Conservation (phyloP, 768 basidiomycete species). For the Cubamyces sp. region DNA sequence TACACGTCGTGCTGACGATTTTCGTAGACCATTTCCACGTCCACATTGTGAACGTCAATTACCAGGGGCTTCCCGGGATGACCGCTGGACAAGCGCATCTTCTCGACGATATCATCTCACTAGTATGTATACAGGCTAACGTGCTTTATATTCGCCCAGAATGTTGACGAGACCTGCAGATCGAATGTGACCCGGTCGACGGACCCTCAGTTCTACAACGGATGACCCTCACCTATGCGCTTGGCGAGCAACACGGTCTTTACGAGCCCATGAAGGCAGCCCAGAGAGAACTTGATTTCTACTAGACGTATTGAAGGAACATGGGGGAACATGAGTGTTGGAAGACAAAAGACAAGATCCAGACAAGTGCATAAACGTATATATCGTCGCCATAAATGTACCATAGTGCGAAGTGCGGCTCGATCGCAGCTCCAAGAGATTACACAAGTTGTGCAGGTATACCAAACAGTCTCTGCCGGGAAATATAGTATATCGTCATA, state of each 20-base stretch:
- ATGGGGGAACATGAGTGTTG: background rate
- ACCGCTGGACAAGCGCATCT: constrained; percentile 90
- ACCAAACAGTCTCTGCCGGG: background rate
- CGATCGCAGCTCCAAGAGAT: constrained; percentile 1
- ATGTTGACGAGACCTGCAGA: constrained; percentile 40
- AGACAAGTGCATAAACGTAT: constrained; percentile 4
- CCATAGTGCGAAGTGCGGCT: constrained; percentile 11
- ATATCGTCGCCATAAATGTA: constrained; percentile 18
- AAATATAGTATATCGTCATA: constrained; percentile 15
- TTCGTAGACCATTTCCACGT: constrained; percentile 89
- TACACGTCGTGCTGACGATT: background rate
- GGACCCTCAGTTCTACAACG: constrained; percentile 61
- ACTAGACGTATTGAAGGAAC: background rate
- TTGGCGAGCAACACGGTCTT: constrained; percentile 83
- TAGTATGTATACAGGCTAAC: constrained; percentile 50
- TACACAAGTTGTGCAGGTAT: constrained; percentile 10
- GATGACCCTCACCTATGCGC: constrained; percentile 79
- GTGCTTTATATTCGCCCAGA: background rate
- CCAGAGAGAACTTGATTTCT: constrained; percentile 20
- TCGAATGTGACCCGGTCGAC: constrained; percentile 57
- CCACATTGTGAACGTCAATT: constrained; percentile 83
- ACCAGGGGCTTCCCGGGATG: constrained; percentile 66
- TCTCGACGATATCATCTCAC: constrained; percentile 86
- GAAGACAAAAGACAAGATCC: background rate
- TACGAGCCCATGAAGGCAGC: constrained; percentile 36